These are phyloP conservation scores for Gossypium turneri DNA, from an alignment of 345 rosid species.

Conservation along the genomic window DNA sequence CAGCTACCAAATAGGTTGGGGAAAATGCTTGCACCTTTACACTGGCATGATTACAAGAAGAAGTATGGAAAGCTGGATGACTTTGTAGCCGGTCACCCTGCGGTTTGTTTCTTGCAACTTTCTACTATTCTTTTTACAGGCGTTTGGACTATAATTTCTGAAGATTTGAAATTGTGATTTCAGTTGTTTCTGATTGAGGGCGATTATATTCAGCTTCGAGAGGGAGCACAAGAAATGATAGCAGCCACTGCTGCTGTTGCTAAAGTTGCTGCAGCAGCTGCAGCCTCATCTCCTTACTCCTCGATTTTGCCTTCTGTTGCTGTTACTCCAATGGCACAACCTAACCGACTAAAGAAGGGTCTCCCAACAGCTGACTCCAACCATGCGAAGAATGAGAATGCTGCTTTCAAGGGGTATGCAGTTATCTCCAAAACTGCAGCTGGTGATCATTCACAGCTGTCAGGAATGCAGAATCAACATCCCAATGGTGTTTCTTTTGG, in stretches of 20 bases:
- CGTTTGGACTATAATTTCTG: slow-evolving; percentile 3
- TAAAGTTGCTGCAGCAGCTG: slow-evolving; percentile 87
- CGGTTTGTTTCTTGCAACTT: slow-evolving; percentile 40
- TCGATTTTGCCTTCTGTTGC: slow-evolving; percentile 73
- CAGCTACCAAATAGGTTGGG: slow-evolving; percentile 94
- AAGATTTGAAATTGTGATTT: slow-evolving; percentile 21
- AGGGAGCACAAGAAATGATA: slow-evolving; percentile 6
- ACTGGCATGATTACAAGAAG: slow-evolving; percentile 94
- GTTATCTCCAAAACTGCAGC: slow-evolving; percentile 9
- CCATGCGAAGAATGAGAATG: slow-evolving; percentile 20
- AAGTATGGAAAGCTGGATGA: slow-evolving; percentile 92
- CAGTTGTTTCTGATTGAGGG: slow-evolving; percentile 39
- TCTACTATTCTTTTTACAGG: not conserved
- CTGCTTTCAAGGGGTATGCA: slow-evolving; percentile 14
- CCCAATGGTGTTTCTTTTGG: slow-evolving; percentile 42
- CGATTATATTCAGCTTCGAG: not conserved
- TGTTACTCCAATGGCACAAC: slow-evolving; percentile 92
- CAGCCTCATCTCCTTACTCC: slow-evolving; percentile 65
- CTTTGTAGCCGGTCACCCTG: slow-evolving; percentile 71
- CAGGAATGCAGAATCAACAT: slow-evolving; percentile 27
- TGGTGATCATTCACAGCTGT: slow-evolving; percentile 19
- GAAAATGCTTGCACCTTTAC: slow-evolving; percentile 95
- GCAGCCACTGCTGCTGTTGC: slow-evolving; percentile 69
- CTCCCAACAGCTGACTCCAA: slow-evolving; percentile 39
- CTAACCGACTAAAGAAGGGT: slow-evolving; percentile 54